Conservation (phyloP, 495 filamentous ascomycete genomes). For the Annulohypoxylon nitens region DNA sequence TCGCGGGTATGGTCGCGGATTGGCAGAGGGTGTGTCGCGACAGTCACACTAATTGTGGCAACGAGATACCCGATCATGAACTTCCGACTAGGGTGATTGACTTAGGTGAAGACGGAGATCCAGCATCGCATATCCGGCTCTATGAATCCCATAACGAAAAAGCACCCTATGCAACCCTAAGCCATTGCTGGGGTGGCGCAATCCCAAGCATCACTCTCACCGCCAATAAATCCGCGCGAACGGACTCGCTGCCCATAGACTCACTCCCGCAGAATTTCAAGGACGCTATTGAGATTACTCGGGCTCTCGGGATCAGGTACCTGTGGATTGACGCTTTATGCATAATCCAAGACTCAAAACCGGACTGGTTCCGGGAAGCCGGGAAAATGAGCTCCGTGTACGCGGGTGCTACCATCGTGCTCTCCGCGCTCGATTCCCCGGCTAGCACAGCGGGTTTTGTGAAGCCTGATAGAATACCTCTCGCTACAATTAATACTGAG, state of each 20-base stretch:
- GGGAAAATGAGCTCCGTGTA: conserved; percentile 47
- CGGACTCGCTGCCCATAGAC: conserved; percentile 22
- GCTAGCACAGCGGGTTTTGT: conserved; percentile 39
- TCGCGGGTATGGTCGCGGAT: background rate
- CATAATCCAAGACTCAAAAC: conserved; percentile 49
- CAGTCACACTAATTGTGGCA: conserved; percentile 20
- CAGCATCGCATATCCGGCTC: conserved; percentile 11
- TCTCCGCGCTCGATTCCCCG: conserved; percentile 39
- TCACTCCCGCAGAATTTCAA: conserved; percentile 47
- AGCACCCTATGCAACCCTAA: conserved; percentile 29
- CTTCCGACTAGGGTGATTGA: conserved; percentile 42
- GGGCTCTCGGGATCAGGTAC: conserved; percentile 44
- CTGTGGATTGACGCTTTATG: conserved; percentile 56
- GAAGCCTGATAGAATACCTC: conserved; percentile 17
- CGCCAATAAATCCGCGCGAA: conserved; percentile 18
- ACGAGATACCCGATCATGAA: background rate
- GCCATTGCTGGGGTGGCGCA: conserved; percentile 40
- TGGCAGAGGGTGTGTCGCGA: conserved; percentile 24
- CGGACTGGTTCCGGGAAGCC: conserved; percentile 43
- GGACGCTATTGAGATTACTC: conserved; percentile 46
- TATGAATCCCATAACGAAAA: conserved; percentile 28
- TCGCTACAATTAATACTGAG: conserved; percentile 18
- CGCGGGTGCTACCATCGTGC: conserved; percentile 32
- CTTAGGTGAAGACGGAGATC: conserved; percentile 16
- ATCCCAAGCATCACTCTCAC: conserved; percentile 24